Conservation (phyloP, 2,329 filamentous ascomycete species). For the Cadophora gregata region DNA sequence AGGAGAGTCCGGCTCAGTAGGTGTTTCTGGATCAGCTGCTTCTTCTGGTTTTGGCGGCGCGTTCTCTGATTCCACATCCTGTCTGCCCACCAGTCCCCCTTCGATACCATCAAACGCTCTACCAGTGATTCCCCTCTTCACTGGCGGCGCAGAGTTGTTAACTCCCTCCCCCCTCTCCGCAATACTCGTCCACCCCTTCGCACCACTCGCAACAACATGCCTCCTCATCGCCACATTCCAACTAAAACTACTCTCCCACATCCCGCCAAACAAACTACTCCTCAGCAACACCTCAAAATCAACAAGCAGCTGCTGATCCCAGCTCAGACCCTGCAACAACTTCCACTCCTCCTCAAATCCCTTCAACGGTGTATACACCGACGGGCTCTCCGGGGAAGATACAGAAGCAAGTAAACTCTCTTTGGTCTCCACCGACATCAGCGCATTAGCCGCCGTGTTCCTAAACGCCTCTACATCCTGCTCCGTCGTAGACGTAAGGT, state of each 20-base stretch:
- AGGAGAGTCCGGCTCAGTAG: background rate
- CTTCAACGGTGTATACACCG: background rate
- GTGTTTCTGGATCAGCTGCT: background rate
- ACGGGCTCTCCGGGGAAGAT: background rate
- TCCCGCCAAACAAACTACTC: slow-evolving; percentile 49
- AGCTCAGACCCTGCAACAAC: slow-evolving; percentile 46
- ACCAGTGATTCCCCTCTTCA: background rate
- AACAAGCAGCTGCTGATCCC: slow-evolving; percentile 54
- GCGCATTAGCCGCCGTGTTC: slow-evolving; percentile 43
- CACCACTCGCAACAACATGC: slow-evolving; percentile 23
- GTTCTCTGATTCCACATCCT: background rate
- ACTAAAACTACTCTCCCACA: slow-evolving; percentile 51
- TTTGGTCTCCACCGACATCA: slow-evolving; percentile 47
- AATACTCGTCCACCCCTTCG: slow-evolving; percentile 6
- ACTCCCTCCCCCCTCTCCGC: background rate
- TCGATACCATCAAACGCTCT: background rate
- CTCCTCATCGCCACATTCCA: slow-evolving; percentile 54
- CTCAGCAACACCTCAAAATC: slow-evolving; percentile 55
- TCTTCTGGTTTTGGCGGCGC: background rate
- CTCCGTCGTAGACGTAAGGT: slow-evolving; percentile 49
- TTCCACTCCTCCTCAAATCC: slow-evolving; percentile 39
- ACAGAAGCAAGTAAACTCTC: background rate
- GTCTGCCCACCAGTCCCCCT: background rate
- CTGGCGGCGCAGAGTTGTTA: background rate
- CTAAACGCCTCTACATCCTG: slow-evolving; percentile 47